These are phyloP conservation scores for Giardia duodenalis DNA, from an alignment of 208 protist species.

Conservation along the genomic window DNA sequence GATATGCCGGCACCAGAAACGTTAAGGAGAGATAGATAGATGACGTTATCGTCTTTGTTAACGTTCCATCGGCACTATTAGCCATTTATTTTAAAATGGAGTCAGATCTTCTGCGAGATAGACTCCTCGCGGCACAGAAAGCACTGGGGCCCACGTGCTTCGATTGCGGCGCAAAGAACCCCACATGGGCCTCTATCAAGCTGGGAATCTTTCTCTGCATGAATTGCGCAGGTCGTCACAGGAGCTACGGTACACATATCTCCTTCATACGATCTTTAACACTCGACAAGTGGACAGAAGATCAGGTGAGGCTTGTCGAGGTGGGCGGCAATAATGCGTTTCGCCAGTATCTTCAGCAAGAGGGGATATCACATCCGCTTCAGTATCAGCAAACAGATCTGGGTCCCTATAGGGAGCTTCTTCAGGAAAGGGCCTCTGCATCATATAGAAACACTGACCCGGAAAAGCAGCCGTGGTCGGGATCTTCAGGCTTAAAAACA, in stretches of 20 bases:
- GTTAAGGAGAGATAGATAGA: too few relatives aligned
- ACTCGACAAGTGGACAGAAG: neutral
- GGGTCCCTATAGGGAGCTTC: neutral
- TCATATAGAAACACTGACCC: neutral
- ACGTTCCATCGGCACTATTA: too few relatives aligned
- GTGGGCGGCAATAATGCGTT: neutral
- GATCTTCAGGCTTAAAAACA: neutral
- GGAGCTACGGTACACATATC: neutral
- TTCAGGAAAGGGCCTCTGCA: neutral
- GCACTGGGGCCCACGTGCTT: neutral
- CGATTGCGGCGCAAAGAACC: neutral
- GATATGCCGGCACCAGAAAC: too few relatives aligned
- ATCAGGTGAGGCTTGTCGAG: neutral
- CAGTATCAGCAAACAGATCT: neutral
- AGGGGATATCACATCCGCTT: neutral
- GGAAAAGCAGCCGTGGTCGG: neutral
- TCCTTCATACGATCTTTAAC: neutral
- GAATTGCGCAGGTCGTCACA: neutral
- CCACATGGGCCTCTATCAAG: neutral
- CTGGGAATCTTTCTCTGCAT: constrained; percentile 16
- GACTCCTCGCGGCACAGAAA: neutral
- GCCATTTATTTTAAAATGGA: too few relatives aligned
- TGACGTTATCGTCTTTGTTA: too few relatives aligned
- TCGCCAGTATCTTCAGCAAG: neutral
- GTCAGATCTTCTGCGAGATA: neutral